Evolutionary conservation across 192 early-diverging fungal genomes (phyloP).

Genomic region (Rhizoclosmatium globosum): DNA sequence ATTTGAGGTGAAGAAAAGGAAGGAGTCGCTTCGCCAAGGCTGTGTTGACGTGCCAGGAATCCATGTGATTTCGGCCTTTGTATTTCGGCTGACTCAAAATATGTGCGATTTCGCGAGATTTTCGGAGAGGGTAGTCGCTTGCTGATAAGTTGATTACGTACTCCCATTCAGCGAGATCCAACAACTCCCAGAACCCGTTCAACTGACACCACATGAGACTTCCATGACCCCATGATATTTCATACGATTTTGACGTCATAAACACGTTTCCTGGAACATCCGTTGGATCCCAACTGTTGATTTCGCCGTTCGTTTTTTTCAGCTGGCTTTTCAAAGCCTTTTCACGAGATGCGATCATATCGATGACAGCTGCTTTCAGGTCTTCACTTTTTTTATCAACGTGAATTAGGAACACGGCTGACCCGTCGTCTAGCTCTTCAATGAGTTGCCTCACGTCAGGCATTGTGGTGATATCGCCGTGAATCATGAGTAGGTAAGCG

Average conservation of each 20-base stretch:
- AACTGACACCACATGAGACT: slow-evolving; percentile 56
- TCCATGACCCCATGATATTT: slow-evolving; percentile 54
- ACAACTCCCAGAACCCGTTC: slow-evolving; percentile 55
- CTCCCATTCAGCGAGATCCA: slow-evolving; percentile 65
- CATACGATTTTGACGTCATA: slow-evolving; percentile 42
- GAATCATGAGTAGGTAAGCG: slow-evolving; percentile 59
- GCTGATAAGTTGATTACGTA: slow-evolving; percentile 55
- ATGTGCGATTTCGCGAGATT: slow-evolving; percentile 46
- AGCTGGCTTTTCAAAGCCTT: not conserved
- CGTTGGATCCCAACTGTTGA: not conserved
- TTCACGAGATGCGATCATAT: slow-evolving; percentile 32
- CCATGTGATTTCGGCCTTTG: slow-evolving; percentile 43
- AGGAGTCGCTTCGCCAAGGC: slow-evolving; percentile 13
- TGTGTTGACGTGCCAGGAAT: slow-evolving; percentile 48
- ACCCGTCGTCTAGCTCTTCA: slow-evolving; percentile 50
- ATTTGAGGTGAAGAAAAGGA: slow-evolving; percentile 1
- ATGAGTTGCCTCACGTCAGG: slow-evolving; percentile 34
- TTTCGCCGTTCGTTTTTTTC: not conserved
- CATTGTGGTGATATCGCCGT: slow-evolving; percentile 33
- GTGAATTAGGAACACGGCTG: slow-evolving; percentile 54
- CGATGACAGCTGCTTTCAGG: slow-evolving; percentile 13
- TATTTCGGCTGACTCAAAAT: slow-evolving; percentile 27
- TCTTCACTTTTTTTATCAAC: slow-evolving; percentile 39
- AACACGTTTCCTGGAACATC: slow-evolving; percentile 41
- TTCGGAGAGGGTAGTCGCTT: slow-evolving; percentile 53